phyloP scores from a whole-genome alignment of 129 eudicot species.

The Lactuca saligna region DNA sequence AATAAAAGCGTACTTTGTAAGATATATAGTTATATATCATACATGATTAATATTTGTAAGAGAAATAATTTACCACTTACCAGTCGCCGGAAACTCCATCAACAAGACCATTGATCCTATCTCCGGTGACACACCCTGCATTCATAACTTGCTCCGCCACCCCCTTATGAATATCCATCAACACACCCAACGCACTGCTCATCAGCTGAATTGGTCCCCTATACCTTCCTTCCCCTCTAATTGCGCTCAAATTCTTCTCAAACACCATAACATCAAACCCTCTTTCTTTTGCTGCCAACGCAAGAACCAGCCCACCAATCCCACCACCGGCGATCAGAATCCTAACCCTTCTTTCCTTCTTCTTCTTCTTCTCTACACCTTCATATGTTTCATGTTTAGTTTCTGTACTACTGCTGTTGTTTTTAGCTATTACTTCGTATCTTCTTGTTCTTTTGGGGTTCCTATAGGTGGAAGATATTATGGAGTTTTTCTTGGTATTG shows the following conservation, averaged over 20 bases:
- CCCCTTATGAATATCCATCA: constrained; percentile 31
- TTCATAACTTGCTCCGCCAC: constrained; percentile 28
- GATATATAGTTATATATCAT: no score
- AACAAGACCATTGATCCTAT: constrained; percentile 41
- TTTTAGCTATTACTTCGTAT: background rate
- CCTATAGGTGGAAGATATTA: background rate
- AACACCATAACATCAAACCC: constrained; percentile 45
- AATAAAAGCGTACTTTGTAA: no score
- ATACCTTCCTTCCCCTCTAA: constrained; percentile 42
- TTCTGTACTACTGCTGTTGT: background rate
- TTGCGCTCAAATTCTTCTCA: constrained; percentile 45
- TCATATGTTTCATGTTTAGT: background rate
- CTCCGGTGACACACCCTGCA: constrained; percentile 42
- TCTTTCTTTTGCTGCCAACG: constrained; percentile 37
- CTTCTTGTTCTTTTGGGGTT: background rate
- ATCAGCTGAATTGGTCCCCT: constrained; percentile 47
- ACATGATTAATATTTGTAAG: background rate
- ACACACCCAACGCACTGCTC: constrained; percentile 47
- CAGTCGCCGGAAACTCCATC: constrained; percentile 43
- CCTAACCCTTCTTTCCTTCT: constrained; percentile 23
- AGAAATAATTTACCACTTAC: constrained; percentile 32
- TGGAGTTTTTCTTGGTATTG: background rate
- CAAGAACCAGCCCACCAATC: constrained; percentile 43
- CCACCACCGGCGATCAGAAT: constrained; percentile 50
- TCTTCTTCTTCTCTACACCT: background rate